phyloP scores from a whole-genome alignment of 208 protist species.

The Blastocrithidia nonstop region DNA sequence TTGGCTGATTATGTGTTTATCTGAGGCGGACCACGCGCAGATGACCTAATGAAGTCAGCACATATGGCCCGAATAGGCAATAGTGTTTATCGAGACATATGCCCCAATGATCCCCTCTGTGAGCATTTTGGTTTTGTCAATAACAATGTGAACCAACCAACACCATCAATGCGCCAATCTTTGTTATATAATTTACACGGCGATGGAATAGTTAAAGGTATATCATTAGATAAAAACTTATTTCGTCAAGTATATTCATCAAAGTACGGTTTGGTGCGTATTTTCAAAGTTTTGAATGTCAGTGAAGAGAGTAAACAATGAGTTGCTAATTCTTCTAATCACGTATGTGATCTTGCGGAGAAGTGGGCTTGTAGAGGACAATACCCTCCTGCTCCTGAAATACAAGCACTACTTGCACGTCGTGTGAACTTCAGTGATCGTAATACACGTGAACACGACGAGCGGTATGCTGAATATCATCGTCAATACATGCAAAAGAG shows the following conservation, averaged over 20 bases:
- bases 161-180: constrained; percentile 27
- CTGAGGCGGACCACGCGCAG: constrained; percentile 22
- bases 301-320: constrained; percentile 41
- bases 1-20: constrained; percentile 96
- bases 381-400: constrained; percentile 56
- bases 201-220: not conserved
- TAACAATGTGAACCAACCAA: constrained; percentile 7
- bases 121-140: constrained; percentile 19
- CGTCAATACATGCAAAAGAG: not conserved
- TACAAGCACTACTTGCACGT: constrained; percentile 48
- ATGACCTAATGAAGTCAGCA: constrained; percentile 41
- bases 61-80: constrained; percentile 57
- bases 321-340: constrained; percentile 31
- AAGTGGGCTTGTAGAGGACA: constrained; percentile 54
- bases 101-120: constrained; percentile 46
- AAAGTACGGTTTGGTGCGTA: constrained; percentile 91
- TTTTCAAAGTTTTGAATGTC: constrained; percentile 92
- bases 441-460: too few species aligned
- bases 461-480: too few species aligned
- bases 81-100: constrained; percentile 65
- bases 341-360: constrained; percentile 30
- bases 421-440: too few species aligned
- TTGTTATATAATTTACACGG: constrained; percentile 46
- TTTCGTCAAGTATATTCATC: constrained; percentile 89
- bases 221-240: constrained; percentile 8